A percentile compares a stretch with the other conserved stretches of the same genome.
These are phyloP conservation scores for Phlebiopsis gigantea DNA, from an alignment of 768 basidiomycete species.

Conservation along the genomic window DNA sequence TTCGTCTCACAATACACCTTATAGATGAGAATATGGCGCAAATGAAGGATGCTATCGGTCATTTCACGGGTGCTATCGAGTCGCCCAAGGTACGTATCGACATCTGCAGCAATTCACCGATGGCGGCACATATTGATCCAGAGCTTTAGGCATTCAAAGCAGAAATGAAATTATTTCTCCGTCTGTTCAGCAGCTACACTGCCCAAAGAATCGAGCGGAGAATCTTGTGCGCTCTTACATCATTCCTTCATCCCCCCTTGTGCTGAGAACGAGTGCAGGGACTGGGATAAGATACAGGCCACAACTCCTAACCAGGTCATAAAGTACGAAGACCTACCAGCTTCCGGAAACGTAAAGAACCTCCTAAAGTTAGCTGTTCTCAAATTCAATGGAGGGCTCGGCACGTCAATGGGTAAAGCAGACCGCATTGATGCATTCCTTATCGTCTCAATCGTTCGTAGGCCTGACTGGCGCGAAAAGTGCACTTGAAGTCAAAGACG, in stretches of 20 bases:
- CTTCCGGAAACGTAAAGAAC: slow-evolving; percentile 37
- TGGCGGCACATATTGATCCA: neutral
- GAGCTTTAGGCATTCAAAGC: slow-evolving; percentile 72
- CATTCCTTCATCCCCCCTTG: neutral
- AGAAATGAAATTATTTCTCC: slow-evolving; percentile 96
- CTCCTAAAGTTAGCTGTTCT: slow-evolving; percentile 71
- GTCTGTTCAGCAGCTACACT: slow-evolving; percentile 92
- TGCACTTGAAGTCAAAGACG: slow-evolving; percentile 71
- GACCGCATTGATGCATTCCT: neutral
- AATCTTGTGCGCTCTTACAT: slow-evolving; percentile 57
- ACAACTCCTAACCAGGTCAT: slow-evolving; percentile 60
- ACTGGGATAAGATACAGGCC: slow-evolving; percentile 45
- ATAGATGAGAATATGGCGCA: neutral
- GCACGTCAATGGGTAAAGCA: slow-evolving; percentile 52
- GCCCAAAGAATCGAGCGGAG: slow-evolving; percentile 75
- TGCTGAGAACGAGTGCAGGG: too few species aligned
- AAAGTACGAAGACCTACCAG: slow-evolving; percentile 46
- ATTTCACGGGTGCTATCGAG: neutral
- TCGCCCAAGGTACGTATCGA: neutral
- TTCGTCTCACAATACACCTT: too few species aligned
- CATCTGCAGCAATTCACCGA: neutral
- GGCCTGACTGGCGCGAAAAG: slow-evolving; percentile 50
- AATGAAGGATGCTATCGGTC: neutral
- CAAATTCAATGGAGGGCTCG: slow-evolving; percentile 74
- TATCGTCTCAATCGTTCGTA: neutral